Conservation (phyloP, 2,329 filamentous ascomycete species). For the Phyllosticta citribraziliensis region DNA sequence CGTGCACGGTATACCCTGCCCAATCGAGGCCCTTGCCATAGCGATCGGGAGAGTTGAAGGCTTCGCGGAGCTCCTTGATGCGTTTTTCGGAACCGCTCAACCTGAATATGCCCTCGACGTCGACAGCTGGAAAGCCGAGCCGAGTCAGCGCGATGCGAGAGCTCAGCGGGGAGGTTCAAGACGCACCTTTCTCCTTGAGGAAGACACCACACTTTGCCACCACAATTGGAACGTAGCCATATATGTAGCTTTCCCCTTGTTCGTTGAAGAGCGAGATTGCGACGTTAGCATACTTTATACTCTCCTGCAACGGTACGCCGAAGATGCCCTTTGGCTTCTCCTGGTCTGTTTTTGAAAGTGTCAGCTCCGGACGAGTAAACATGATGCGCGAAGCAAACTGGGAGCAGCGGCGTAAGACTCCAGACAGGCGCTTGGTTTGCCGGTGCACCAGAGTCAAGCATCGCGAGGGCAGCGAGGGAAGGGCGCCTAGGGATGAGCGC, state of each 20-base stretch:
- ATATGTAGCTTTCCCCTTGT: slow-evolving; percentile 90
- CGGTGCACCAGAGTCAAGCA: background rate
- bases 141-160: slow-evolving; percentile 17
- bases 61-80: slow-evolving; percentile 87
- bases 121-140: slow-evolving; percentile 55
- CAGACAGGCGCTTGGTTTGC: slow-evolving; percentile 3
- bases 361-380: slow-evolving; percentile 8
- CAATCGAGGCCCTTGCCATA: slow-evolving; percentile 96
- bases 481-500: background rate
- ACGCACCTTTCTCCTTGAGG: slow-evolving; percentile 89
- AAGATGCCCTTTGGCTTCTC: slow-evolving; percentile 66
- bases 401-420: background rate
- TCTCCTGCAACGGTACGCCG: slow-evolving; percentile 82
- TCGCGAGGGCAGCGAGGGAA: background rate
- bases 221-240: slow-evolving; percentile 96
- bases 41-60: slow-evolving; percentile 88
- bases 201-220: slow-evolving; percentile 97
- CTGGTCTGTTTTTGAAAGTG: slow-evolving; percentile 18
- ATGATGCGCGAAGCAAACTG: slow-evolving; percentile 4
- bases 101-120: slow-evolving; percentile 92
- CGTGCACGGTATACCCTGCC: slow-evolving; percentile 96
- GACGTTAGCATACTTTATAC: slow-evolving; percentile 95
- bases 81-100: slow-evolving; percentile 93
- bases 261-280: slow-evolving; percentile 93
- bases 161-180: background rate